Evolutionary conservation across 2,329 filamentous ascomycete species (phyloP).

Genomic region (Aspergillaceae sp.): DNA sequence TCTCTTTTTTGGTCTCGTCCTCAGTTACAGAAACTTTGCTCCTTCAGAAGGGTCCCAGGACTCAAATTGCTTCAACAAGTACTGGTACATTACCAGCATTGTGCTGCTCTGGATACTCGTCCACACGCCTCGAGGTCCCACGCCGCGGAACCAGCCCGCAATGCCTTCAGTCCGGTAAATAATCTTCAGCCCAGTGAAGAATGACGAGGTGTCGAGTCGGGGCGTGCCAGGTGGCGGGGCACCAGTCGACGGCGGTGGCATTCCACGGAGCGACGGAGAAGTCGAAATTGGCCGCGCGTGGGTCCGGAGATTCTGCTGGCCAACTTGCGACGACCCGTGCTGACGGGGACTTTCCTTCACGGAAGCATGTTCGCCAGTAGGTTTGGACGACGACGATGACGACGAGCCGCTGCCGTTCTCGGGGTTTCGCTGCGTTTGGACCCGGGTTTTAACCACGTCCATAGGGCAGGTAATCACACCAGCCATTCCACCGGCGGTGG

Average conservation of each 20-base stretch:
- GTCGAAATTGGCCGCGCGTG: constrained; percentile 76
- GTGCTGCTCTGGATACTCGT: constrained; percentile 94
- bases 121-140: constrained; percentile 89
- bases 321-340: constrained; percentile 15
- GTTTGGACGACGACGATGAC: constrained; percentile 16
- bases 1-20: background rate
- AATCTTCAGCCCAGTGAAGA: constrained; percentile 70
- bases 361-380: constrained; percentile 14
- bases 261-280: constrained; percentile 74
- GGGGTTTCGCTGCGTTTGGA: constrained; percentile 79
- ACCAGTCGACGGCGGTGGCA: constrained; percentile 54
- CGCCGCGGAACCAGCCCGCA: constrained; percentile 85
- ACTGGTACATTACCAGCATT: constrained; percentile 94
- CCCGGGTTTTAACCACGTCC: constrained; percentile 92
- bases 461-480: constrained; percentile 92
- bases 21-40: constrained; percentile 9
- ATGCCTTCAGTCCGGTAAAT: constrained; percentile 89
- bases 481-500: constrained; percentile 80
- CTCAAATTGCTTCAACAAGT: constrained; percentile 69
- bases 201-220: constrained; percentile 79
- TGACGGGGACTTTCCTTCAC: constrained; percentile 23
- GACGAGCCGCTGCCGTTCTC: constrained; percentile 16
- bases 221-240: constrained; percentile 69
- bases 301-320: constrained; percentile 28
- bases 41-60: constrained; percentile 30